These are phyloP conservation scores for Calonectria leucothoes DNA, from an alignment of 2,329 filamentous ascomycete species.

Conservation along the genomic window DNA sequence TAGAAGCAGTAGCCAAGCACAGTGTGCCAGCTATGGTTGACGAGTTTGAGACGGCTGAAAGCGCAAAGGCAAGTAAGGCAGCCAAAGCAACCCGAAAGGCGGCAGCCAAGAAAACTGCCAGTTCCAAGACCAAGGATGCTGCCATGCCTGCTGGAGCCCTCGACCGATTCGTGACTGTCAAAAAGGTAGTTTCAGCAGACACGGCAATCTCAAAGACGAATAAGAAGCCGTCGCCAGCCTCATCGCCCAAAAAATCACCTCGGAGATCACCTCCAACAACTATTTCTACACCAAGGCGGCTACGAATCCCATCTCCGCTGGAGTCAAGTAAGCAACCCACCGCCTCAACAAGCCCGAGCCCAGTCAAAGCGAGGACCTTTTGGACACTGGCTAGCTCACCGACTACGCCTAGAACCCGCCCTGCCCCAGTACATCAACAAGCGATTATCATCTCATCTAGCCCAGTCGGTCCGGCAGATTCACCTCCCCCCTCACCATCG, in stretches of 20 bases:
- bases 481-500: slow-evolving; percentile 44
- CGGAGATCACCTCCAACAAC: slow-evolving; percentile 9
- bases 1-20: slow-evolving; percentile 48
- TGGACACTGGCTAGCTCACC: slow-evolving; percentile 59
- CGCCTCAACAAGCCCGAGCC: slow-evolving; percentile 37
- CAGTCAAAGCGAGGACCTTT: slow-evolving; percentile 40
- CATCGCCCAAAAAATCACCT: not conserved
- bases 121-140: slow-evolving; percentile 30
- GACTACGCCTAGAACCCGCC: slow-evolving; percentile 51
- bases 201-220: slow-evolving; percentile 12
- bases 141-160: slow-evolving; percentile 47
- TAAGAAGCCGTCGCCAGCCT: slow-evolving; percentile 6
- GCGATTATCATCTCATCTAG: slow-evolving; percentile 60
- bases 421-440: slow-evolving; percentile 41
- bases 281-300: slow-evolving; percentile 25
- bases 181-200: slow-evolving; percentile 45
- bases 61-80: slow-evolving; percentile 37
- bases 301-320: slow-evolving; percentile 41
- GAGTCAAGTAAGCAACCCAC: slow-evolving; percentile 52
- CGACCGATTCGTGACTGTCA: slow-evolving; percentile 55
- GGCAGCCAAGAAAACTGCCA: slow-evolving; percentile 34
- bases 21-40: slow-evolving; percentile 40
- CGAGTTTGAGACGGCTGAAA: slow-evolving; percentile 42
- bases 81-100: slow-evolving; percentile 40
- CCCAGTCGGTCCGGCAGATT: slow-evolving; percentile 45